Evolutionary conservation across 495 filamentous ascomycete species (phyloP).

Genomic region (Friedmanniomyces simplex): DNA sequence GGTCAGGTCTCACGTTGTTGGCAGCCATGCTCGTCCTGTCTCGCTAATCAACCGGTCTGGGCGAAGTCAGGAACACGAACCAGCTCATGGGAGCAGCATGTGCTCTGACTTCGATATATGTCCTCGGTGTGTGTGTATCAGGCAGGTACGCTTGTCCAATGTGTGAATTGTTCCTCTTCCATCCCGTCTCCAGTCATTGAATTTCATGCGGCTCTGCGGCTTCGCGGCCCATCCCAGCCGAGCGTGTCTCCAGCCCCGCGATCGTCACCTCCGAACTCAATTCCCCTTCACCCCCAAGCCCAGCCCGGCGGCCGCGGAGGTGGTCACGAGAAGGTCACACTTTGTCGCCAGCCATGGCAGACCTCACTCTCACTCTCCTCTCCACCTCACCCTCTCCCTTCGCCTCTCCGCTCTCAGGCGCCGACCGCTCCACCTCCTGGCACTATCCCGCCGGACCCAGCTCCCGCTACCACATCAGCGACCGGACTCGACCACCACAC

Average conservation of each 20-base stretch:
- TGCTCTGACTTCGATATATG: not conserved
- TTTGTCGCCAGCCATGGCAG: not conserved
- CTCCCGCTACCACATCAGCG: not conserved
- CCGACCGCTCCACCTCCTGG: not conserved
- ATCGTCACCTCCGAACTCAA: not conserved
- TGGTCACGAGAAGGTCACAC: not conserved
- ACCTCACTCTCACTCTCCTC: not conserved
- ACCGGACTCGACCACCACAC: not conserved
- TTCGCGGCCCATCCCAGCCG: not conserved
- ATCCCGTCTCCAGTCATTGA: not conserved
- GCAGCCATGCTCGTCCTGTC: slow-evolving; percentile 4
- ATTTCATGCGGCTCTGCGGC: not conserved
- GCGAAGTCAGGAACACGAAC: slow-evolving; percentile 9
- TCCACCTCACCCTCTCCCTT: not conserved
- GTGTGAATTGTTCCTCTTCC: not conserved
- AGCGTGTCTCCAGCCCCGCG: too few species aligned
- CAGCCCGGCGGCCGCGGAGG: not conserved
- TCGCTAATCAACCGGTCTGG: slow-evolving; percentile 8
- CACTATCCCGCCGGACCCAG: not conserved
- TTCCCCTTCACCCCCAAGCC: not conserved
- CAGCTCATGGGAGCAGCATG: not conserved
- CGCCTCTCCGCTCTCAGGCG: not conserved
- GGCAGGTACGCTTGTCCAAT: too few species aligned
- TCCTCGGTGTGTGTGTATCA: too few species aligned
- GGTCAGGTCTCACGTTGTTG: slow-evolving; percentile 21